These are phyloP conservation scores for Fusarium sulawesiense DNA, from an alignment of 2,329 filamentous ascomycete genomes.

Conservation along the genomic window DNA sequence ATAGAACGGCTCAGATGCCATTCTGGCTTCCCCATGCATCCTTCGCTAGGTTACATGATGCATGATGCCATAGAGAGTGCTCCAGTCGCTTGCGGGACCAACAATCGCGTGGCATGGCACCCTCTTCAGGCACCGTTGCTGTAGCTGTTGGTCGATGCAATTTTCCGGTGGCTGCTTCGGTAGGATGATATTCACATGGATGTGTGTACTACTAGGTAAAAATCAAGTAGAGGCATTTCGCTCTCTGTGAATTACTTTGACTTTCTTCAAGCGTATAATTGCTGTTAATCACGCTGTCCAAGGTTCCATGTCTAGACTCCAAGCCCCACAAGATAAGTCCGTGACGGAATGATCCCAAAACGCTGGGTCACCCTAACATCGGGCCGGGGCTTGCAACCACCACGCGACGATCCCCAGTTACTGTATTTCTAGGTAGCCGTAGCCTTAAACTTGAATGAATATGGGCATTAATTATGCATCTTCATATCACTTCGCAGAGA, in stretches of 20 bases:
- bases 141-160: constrained; percentile 4
- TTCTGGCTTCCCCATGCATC: constrained; percentile 31
- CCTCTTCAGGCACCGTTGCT: constrained; percentile 6
- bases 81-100: constrained; percentile 22
- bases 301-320: neutral
- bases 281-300: neutral
- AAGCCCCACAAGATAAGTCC: constrained; percentile 37
- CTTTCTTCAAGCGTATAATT: neutral
- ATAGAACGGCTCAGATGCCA: constrained; percentile 17
- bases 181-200: neutral
- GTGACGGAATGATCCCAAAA: constrained; percentile 35
- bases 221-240: neutral
- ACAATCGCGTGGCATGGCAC: constrained; percentile 18
- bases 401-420: constrained; percentile 20
- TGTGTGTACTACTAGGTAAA: neutral
- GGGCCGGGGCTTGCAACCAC: constrained; percentile 42
- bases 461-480: neutral
- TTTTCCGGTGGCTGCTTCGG: neutral
- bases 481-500: neutral
- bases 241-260: neutral
- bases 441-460: neutral
- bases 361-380: constrained; percentile 40
- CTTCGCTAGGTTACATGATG: constrained; percentile 26
- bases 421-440: neutral
- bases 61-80: constrained; percentile 38